Percentiles rank a stretch among this genome's conserved stretches.
phyloP scores from a whole-genome alignment of 2,329 filamentous ascomycete genomes.

The Scytalidium lignicola region DNA sequence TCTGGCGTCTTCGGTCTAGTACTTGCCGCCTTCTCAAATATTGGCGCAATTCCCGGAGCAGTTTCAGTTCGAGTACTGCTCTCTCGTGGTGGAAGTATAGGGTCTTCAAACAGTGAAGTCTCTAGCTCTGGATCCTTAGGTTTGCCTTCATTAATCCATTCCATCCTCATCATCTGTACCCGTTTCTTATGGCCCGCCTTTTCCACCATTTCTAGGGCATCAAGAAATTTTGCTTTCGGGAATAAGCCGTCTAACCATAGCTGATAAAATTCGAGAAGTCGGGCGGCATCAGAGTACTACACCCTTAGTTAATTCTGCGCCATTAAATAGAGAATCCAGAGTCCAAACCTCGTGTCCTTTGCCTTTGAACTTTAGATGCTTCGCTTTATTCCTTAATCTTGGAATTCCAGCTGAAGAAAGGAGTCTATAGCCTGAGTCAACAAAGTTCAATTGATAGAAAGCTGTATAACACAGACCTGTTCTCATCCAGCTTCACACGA shows the following conservation, averaged over 20 bases:
- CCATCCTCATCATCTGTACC: conserved; percentile 67
- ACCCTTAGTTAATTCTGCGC: not conserved
- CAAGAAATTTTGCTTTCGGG: conserved; percentile 88
- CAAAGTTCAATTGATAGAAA: not conserved
- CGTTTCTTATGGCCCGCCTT: conserved; percentile 83
- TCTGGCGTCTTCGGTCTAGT: conserved; percentile 29
- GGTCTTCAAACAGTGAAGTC: conserved; percentile 23
- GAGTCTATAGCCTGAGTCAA: conserved; percentile 46
- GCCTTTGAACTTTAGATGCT: conserved; percentile 74
- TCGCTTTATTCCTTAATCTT: conserved; percentile 67
- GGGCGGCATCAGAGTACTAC: conserved; percentile 77
- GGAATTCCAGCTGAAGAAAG: conserved; percentile 80
- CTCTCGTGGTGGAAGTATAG: conserved; percentile 19
- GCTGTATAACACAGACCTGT: conserved; percentile 44
- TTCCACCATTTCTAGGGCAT: conserved; percentile 85
- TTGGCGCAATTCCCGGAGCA: conserved; percentile 31
- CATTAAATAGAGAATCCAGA: not conserved
- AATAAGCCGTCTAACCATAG: conserved; percentile 96
- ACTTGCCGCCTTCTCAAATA: conserved; percentile 26
- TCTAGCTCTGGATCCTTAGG: conserved; percentile 35
- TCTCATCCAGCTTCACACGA: conserved; percentile 81
- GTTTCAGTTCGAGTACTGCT: conserved; percentile 22
- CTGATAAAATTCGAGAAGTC: conserved; percentile 86
- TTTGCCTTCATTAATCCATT: conserved; percentile 78
- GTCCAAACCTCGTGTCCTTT: conserved; percentile 79